Percentiles rank a stretch among this genome's conserved stretches.
phyloP scores from a whole-genome alignment of 176 grass and related monocot genomes.

The Aegilops umbellulata region DNA sequence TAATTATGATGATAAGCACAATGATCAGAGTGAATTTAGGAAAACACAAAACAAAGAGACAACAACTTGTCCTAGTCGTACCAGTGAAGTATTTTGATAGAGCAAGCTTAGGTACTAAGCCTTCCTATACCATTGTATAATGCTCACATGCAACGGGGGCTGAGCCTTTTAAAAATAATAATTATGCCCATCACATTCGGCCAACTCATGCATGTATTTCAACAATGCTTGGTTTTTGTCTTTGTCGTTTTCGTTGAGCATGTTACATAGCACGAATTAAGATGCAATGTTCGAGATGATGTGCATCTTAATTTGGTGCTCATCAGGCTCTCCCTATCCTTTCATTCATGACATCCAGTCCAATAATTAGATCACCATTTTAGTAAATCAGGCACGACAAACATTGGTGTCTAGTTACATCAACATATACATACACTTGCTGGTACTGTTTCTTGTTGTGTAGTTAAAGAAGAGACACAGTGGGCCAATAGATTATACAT shows the following conservation, averaged over 20 bases:
- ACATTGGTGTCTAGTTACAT: constrained; percentile 28
- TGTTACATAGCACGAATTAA: neutral
- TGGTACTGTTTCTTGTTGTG: constrained; percentile 25
- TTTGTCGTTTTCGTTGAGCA: constrained; percentile 35
- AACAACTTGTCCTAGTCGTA: neutral
- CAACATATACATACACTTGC: neutral
- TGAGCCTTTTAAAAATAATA: neutral
- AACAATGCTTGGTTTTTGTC: constrained; percentile 28
- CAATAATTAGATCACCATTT: constrained; percentile 39
- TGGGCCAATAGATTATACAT: constrained; percentile 37
- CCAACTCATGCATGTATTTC: constrained; percentile 42
- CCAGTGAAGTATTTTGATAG: neutral
- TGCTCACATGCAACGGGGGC: neutral
- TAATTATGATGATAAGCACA: neutral
- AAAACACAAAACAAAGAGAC: neutral
- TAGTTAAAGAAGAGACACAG: constrained; percentile 1
- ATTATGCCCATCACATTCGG: neutral
- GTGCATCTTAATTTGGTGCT: neutral
- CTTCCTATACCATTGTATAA: neutral
- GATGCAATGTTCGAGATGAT: constrained; percentile 1
- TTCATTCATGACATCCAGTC: constrained; percentile 11
- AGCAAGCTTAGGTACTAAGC: neutral
- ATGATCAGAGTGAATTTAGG: neutral
- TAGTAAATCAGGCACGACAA: constrained; percentile 27
- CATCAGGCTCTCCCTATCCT: neutral